phyloP scores from a whole-genome alignment of 2,329 filamentous ascomycete genomes.

The Cryoendolithus antarcticus region DNA sequence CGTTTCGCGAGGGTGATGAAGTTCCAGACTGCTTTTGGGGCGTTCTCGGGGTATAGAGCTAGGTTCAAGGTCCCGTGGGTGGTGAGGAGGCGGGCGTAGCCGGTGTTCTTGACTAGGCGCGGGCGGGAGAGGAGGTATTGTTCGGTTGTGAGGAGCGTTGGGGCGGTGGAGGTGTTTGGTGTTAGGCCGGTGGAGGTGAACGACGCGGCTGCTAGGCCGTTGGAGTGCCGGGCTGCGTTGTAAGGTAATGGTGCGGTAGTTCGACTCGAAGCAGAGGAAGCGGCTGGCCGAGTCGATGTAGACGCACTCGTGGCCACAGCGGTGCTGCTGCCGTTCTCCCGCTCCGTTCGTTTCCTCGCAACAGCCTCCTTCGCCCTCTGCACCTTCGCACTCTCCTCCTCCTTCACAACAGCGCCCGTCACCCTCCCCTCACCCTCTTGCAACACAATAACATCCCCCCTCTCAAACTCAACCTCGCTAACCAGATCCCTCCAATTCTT shows the following conservation, averaged over 20 bases:
- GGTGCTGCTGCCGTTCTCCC: constrained; percentile 30
- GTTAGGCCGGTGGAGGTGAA: constrained; percentile 93
- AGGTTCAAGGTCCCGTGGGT: constrained; percentile 75
- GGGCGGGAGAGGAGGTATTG: constrained; percentile 86
- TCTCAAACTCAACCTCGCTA: constrained; percentile 71
- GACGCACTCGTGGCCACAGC: constrained; percentile 24
- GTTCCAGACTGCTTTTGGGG: constrained; percentile 93
- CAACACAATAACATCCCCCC: constrained; percentile 87
- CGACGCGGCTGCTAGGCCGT: constrained; percentile 78
- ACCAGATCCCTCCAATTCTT: constrained; percentile 93
- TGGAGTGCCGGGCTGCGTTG: constrained; percentile 85
- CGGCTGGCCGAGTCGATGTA: constrained; percentile 47
- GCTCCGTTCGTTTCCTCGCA: constrained; percentile 71
- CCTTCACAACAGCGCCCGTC: constrained; percentile 56
- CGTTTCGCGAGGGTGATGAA: constrained; percentile 79
- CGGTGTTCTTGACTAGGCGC: constrained; percentile 75
- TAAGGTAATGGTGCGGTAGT: constrained; percentile 43
- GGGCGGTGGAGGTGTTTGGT: constrained; percentile 76
- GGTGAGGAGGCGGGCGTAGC: constrained; percentile 82
- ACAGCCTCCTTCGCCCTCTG: constrained; percentile 85
- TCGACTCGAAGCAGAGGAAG: constrained; percentile 13
- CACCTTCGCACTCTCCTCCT: constrained; percentile 65
- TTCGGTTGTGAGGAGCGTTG: constrained; percentile 79
- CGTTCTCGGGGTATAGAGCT: constrained; percentile 80
- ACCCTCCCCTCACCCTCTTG: constrained; percentile 77